phyloP scores from a whole-genome alignment of 169 alveolate species.

The Fabrea salina region DNA sequence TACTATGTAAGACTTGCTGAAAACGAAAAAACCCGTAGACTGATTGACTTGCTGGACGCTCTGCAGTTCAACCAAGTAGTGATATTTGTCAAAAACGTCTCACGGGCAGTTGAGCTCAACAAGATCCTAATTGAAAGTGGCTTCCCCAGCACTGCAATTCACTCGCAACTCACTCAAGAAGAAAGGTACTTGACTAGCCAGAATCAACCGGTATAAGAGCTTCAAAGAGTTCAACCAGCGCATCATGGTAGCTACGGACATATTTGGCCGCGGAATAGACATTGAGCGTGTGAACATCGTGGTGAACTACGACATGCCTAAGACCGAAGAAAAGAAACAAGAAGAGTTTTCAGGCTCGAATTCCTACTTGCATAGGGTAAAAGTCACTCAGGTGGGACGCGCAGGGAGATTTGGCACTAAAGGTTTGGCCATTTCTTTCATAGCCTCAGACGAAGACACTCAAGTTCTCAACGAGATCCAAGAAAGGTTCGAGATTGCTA shows the following conservation, averaged over 20 bases:
- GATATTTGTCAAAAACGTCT: constrained; percentile 95
- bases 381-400: constrained; percentile 90
- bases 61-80: constrained; percentile 98
- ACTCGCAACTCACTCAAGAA: constrained; percentile 92
- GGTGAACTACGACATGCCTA: constrained; percentile 98
- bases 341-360: constrained; percentile 65
- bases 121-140: constrained; percentile 94
- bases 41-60: constrained; percentile 95
- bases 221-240: constrained; percentile 98
- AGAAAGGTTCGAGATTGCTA: constrained; percentile 96
- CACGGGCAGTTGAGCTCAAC: constrained; percentile 94
- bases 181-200: constrained; percentile 86
- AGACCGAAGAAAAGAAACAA: constrained; percentile 66
- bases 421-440: constrained; percentile 98
- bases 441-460: constrained; percentile 91
- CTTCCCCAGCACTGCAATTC: constrained; percentile 99
- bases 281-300: constrained; percentile 99
- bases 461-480: constrained; percentile 94
- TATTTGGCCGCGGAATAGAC: constrained; percentile 99
- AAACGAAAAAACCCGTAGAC: constrained; percentile 94
- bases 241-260: constrained; percentile 99
- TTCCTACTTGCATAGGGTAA: constrained; percentile 82
- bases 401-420: constrained; percentile 99
- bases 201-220: constrained; percentile 93
- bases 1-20: constrained; percentile 97